These are phyloP conservation scores for Sphaerulina musiva DNA, from an alignment of 2,329 filamentous ascomycete species.

Conservation along the genomic window DNA sequence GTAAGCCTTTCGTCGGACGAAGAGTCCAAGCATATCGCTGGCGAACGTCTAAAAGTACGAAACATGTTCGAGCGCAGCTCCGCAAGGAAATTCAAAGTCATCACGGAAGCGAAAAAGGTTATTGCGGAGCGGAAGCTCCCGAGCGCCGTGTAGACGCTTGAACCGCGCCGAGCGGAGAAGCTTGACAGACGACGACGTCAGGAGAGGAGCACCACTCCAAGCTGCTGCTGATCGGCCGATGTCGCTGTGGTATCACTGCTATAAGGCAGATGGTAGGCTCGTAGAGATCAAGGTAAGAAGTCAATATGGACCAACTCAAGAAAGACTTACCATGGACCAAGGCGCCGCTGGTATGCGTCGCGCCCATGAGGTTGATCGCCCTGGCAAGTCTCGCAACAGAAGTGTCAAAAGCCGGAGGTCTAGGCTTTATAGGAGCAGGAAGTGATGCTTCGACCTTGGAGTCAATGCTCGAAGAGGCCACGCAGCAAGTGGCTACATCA, in stretches of 20 bases:
- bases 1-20: too few species aligned
- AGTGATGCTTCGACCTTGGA: conserved; percentile 36
- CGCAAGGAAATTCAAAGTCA: too few species aligned
- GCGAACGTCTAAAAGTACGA: too few species aligned
- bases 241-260: conserved; percentile 7
- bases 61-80: too few species aligned
- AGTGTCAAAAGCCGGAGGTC: conserved; percentile 50
- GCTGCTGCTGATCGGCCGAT: conserved; percentile 9
- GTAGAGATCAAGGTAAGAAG: neutral
- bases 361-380: conserved; percentile 63
- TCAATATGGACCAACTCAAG: conserved; percentile 20
- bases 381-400: conserved; percentile 52
- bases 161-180: neutral
- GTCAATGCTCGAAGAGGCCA: conserved; percentile 28
- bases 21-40: too few species aligned
- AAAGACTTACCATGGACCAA: conserved; percentile 53
- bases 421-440: conserved; percentile 44
- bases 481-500: conserved; percentile 23
- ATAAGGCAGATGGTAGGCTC: neutral
- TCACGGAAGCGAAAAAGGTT: too few species aligned
- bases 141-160: too few species aligned
- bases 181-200: conserved; percentile 8
- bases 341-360: conserved; percentile 53
- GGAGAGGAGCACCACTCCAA: neutral
- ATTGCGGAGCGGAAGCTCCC: too few species aligned